Conservation (phyloP, 345 rosid genomes). For the Brassica incana region DNA sequence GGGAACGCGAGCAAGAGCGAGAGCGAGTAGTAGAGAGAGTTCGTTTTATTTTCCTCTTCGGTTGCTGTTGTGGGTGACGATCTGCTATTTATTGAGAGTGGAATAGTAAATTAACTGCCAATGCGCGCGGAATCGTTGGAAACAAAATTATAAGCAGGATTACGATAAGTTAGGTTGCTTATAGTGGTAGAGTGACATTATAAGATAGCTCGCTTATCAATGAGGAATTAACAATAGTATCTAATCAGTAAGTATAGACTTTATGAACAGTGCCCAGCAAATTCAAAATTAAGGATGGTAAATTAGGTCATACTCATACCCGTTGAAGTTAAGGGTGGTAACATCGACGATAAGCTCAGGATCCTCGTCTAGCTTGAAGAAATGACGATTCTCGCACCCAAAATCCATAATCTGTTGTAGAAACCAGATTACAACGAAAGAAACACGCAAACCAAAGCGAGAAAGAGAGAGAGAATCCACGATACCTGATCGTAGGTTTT, state of each 20-base stretch:
- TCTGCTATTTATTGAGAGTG: constrained; percentile 6
- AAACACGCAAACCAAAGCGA: not conserved
- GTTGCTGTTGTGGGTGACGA: not conserved
- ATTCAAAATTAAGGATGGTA: not conserved
- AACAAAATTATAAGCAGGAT: not conserved
- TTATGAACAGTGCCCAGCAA: not conserved
- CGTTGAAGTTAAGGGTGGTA: constrained; percentile 81
- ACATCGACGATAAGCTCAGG: constrained; percentile 78
- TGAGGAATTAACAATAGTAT: not conserved
- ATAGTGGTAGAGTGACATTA: not conserved
- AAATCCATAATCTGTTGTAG: constrained; percentile 62
- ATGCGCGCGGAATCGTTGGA: not conserved
- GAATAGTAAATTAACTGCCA: not conserved
- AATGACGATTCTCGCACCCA: constrained; percentile 84
- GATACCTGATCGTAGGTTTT: constrained; percentile 86
- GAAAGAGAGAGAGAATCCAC: not conserved
- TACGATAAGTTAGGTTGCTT: not conserved
- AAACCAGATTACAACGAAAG: not conserved
- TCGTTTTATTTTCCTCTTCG: not conserved
- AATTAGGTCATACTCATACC: constrained; percentile 49
- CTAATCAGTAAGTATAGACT: not conserved
- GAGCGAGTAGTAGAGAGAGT: not conserved
- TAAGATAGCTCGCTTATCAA: not conserved
- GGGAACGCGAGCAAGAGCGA: not conserved
- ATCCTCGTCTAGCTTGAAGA: constrained; percentile 81